Evolutionary conservation across 805 yeast genomes (phyloP).

Genomic region (Sugiyamaella boreocaroliniensis): DNA sequence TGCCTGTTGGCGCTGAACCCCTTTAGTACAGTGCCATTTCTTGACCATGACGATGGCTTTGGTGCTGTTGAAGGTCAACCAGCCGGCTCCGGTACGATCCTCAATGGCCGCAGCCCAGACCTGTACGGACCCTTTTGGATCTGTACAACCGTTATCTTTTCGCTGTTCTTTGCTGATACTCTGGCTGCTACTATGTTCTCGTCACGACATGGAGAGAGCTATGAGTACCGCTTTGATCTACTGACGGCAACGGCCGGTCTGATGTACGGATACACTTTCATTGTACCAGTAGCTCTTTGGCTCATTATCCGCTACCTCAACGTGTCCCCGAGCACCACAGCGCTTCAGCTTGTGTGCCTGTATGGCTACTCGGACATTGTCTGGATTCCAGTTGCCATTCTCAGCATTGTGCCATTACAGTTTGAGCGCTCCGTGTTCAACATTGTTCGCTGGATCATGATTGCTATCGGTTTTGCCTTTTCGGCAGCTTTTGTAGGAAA

Average conservation of each 20-base stretch:
- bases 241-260: constrained; percentile 63
- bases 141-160: constrained; percentile 69
- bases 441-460: constrained; percentile 57
- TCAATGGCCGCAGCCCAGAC: constrained; percentile 49
- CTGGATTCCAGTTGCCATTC: constrained; percentile 78
- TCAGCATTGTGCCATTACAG: constrained; percentile 49
- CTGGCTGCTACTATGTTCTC: constrained; percentile 59
- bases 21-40: constrained; percentile 21
- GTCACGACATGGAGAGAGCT: constrained; percentile 38
- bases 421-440: constrained; percentile 35
- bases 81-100: constrained; percentile 27
- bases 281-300: constrained; percentile 55
- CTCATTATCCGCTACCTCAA: constrained; percentile 48
- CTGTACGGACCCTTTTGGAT: constrained; percentile 90
- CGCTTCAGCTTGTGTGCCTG: constrained; percentile 59
- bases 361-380: constrained; percentile 79
- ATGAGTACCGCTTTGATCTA: constrained; percentile 53
- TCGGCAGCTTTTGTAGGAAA: constrained; percentile 51
- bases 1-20: constrained; percentile 56
- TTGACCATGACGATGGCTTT: constrained; percentile 22
- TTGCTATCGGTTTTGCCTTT: constrained; percentile 51
- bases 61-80: constrained; percentile 10
- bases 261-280: constrained; percentile 68
- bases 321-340: constrained; percentile 37
- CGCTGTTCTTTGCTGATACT: constrained; percentile 69